Conservation (phyloP, 371 early-diverging fungal genomes). For the Mortierella sp. region DNA sequence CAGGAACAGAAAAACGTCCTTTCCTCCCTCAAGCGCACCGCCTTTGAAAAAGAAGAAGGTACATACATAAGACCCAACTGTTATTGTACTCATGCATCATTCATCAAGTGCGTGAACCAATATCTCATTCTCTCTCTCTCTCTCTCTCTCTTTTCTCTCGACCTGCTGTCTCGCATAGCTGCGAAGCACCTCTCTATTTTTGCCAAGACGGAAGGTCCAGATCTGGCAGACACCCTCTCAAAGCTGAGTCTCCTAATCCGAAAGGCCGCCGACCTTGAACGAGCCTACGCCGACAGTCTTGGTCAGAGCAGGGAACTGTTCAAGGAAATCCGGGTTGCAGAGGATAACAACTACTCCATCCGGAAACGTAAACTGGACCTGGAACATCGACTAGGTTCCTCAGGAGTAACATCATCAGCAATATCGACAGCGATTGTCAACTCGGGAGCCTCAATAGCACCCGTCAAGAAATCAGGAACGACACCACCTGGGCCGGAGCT, state of each 20-base stretch:
- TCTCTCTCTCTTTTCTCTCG: neutral
- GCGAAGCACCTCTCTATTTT: constrained; percentile 52
- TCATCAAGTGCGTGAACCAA: neutral
- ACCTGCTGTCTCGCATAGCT: constrained; percentile 16
- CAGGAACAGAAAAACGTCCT: constrained; percentile 57
- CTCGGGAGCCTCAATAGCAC: neutral
- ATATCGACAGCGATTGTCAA: neutral
- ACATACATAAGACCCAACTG: neutral
- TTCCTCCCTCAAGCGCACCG: constrained; percentile 37
- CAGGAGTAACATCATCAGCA: neutral
- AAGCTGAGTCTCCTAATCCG: constrained; percentile 46
- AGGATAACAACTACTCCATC: constrained; percentile 46
- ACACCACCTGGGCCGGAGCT: constrained; percentile 26
- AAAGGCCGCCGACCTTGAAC: constrained; percentile 45
- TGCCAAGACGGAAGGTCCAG: constrained; percentile 51
- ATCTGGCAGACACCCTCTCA: constrained; percentile 43
- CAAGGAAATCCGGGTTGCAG: constrained; percentile 52
- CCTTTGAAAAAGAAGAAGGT: constrained; percentile 58
- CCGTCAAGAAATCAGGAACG: neutral
- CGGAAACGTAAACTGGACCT: constrained; percentile 52
- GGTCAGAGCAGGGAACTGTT: constrained; percentile 43
- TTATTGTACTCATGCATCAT: neutral
- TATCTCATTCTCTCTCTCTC: neutral
- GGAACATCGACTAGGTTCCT: constrained; percentile 24
- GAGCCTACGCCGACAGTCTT: constrained; percentile 36